Base-by-base conservation (phyloP, 2,329 filamentous ascomycete genomes). In the Sarocladium kiliense region DNA sequence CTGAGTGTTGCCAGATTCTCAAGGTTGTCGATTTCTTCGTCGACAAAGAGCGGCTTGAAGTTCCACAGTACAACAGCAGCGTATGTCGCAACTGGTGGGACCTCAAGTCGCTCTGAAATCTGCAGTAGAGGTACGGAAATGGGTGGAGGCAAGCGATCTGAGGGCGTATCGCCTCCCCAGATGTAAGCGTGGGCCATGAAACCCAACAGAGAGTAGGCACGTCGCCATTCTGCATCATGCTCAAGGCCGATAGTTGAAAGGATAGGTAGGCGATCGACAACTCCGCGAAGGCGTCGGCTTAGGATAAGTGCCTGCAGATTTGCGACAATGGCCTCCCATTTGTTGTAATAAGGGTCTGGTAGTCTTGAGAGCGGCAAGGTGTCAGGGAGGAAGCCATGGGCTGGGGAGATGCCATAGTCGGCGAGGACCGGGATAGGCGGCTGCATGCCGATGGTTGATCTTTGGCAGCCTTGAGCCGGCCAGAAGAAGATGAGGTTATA, bases 131-230 rank as follows among this genome's bases (percentile, higher is more conserved):
- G 94, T 27, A 92, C 81, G 5, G 93, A 90, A 60, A 99, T 84
- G 57, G 90, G 78, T 25, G 89, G 84, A 47, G 94, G 94, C 53
- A 99, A 74, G 54, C 79, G 77, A 66, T 96, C 91, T 61, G 82
- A 80, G 45, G 94, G 92, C 63, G 78, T 82, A 65, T 95, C 88
- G 70, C 91, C 93, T 66, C 91, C 90, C 94, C 94, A 99, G 67
- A 99, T 90, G 74, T 97, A 99, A 62, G 87, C 89, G 74, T 99
- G 93, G 34, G 91, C 82, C 72, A 97, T 91, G 73, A 97, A 97
- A 57, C 85, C 88, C 56, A 99, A 79, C 54, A 97, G 79, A 57
- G 88, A 88, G 74, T 97, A 97, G 59, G 94, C 94, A 65, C 94
- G 83, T 65, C 91, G 85, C 94, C 93, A 97, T 79, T 99, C 91